phyloP scores from a whole-genome alignment of 2,329 filamentous ascomycete species.

The Alternaria conjuncta region DNA sequence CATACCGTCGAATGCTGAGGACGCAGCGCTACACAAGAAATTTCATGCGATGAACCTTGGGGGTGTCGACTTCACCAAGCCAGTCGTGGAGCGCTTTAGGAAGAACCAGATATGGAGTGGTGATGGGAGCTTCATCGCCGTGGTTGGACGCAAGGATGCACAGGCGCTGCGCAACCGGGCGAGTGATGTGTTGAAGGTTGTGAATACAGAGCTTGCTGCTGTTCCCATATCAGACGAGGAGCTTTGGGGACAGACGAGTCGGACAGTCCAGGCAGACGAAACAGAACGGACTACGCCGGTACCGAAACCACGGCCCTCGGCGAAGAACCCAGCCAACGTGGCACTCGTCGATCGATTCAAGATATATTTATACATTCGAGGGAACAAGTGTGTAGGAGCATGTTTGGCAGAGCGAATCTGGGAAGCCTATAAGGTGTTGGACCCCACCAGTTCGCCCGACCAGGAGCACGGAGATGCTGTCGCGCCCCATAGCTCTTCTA shows the following conservation, averaged over 20 bases:
- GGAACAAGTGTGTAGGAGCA: slow-evolving; percentile 67
- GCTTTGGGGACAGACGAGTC: slow-evolving; percentile 61
- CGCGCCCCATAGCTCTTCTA: slow-evolving; percentile 37
- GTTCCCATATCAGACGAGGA: slow-evolving; percentile 64
- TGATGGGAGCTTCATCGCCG: slow-evolving; percentile 60
- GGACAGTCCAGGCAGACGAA: slow-evolving; percentile 9
- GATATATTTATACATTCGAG: slow-evolving; percentile 66
- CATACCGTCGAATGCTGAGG: slow-evolving; percentile 66
- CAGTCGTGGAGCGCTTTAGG: slow-evolving; percentile 60
- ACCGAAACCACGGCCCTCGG: slow-evolving; percentile 39
- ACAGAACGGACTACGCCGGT: background rate
- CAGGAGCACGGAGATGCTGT: slow-evolving; percentile 20
- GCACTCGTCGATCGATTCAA: slow-evolving; percentile 59
- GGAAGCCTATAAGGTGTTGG: slow-evolving; percentile 60
- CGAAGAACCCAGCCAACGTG: slow-evolving; percentile 27
- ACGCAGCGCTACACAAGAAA: slow-evolving; percentile 67
- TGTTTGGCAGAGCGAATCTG: slow-evolving; percentile 67
- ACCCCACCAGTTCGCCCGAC: slow-evolving; percentile 24
- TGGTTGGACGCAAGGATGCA: slow-evolving; percentile 63
- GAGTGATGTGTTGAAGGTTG: slow-evolving; percentile 62
- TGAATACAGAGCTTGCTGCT: slow-evolving; percentile 67
- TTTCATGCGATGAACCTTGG: slow-evolving; percentile 68
- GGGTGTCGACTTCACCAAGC: slow-evolving; percentile 66
- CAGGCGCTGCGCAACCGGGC: slow-evolving; percentile 62
- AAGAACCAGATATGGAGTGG: slow-evolving; percentile 59